Conservation (phyloP, 331 rosid species). For the Spiraea crenata region DNA sequence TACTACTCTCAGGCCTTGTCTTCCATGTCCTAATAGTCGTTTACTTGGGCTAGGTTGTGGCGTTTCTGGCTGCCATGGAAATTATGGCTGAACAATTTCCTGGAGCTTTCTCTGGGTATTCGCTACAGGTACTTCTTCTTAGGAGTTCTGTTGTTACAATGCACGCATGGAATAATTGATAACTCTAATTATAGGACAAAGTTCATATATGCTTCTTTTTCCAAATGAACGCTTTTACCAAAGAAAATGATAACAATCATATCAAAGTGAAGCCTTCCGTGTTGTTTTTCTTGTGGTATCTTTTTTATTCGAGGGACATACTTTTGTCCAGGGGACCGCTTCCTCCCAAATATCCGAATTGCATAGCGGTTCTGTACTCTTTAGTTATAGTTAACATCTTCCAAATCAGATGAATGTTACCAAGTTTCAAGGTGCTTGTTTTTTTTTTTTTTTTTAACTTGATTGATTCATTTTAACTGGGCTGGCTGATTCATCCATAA, state of each 20-base stretch:
- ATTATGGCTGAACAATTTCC: constrained; percentile 88
- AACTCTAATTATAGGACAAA: neutral
- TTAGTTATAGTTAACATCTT: neutral
- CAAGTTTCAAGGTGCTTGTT: neutral
- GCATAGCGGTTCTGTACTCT: neutral
- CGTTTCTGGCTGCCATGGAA: constrained; percentile 98
- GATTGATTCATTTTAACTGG: too few species aligned
- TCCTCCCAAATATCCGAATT: neutral
- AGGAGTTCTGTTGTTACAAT: too few species aligned
- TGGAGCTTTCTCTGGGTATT: constrained; percentile 88
- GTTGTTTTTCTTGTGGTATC: too few species aligned
- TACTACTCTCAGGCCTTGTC: constrained; percentile 12
- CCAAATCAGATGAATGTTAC: neutral
- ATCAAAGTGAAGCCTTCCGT: too few species aligned
- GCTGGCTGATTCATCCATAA: neutral
- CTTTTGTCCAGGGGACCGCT: neutral
- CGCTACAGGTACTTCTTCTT: constrained; percentile 54
- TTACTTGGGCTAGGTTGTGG: constrained; percentile 65
- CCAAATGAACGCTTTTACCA: too few species aligned
- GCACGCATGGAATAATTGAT: neutral
- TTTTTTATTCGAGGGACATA: neutral
- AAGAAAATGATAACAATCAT: too few species aligned
- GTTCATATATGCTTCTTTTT: neutral
- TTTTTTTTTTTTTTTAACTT: too few species aligned
- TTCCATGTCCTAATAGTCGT: constrained; percentile 26